Percentiles rank a stretch among this genome's conserved stretches.
phyloP scores from a whole-genome alignment of 331 rosid species.

The Rosa hybrid region DNA sequence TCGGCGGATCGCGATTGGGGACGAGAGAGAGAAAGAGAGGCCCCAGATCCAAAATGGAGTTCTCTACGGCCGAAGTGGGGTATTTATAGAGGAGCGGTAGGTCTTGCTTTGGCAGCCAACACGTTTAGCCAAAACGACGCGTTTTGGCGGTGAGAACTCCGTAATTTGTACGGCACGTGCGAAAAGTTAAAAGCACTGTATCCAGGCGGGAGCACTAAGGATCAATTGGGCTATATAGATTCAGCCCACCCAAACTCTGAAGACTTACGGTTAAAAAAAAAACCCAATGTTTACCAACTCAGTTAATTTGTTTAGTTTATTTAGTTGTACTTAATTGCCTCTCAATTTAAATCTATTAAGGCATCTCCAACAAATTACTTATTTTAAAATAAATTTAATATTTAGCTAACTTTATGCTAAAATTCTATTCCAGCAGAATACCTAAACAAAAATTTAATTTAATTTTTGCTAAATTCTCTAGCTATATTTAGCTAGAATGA shows the following conservation, averaged over 20 bases:
- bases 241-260: not conserved
- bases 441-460: too few species aligned
- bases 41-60: not conserved
- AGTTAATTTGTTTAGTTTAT: too few species aligned
- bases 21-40: not conserved
- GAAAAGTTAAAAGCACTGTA: not conserved
- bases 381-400: too few species aligned
- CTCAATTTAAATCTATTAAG: too few species aligned
- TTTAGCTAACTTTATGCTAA: too few species aligned
- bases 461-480: too few species aligned
- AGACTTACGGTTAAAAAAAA: too few species aligned
- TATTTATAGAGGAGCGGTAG: conserved; percentile 12
- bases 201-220: not conserved
- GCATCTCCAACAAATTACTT: too few species aligned
- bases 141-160: not conserved
- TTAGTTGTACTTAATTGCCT: too few species aligned
- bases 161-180: not conserved
- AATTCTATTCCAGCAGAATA: too few species aligned
- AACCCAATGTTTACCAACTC: too few species aligned
- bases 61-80: rapidly evolving
- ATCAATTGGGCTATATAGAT: not conserved
- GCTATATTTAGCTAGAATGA: too few species aligned
- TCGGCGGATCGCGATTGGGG: not conserved
- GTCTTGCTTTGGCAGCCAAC: not conserved
- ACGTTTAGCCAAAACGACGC: conserved; percentile 5